These are phyloP conservation scores for Candolleomyces aberdarensis DNA, from an alignment of 768 basidiomycete species.

Conservation along the genomic window DNA sequence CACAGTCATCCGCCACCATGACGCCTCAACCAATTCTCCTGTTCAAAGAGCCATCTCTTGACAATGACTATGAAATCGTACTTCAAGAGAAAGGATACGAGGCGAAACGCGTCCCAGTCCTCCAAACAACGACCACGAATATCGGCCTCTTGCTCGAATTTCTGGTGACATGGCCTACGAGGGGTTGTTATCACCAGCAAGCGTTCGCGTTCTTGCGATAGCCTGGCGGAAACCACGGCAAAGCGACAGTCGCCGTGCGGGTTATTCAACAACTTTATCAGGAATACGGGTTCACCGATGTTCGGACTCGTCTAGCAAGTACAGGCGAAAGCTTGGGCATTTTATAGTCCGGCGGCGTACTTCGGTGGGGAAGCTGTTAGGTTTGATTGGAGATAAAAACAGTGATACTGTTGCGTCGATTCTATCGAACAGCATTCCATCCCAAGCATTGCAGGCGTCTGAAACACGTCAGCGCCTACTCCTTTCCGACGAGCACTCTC, in stretches of 20 bases:
- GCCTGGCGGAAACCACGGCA: constrained; percentile 51
- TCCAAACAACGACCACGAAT: constrained; percentile 63
- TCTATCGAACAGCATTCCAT: constrained; percentile 40
- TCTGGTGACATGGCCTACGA: constrained; percentile 31
- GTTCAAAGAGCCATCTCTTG: constrained; percentile 38
- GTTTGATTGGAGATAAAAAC: constrained; percentile 88
- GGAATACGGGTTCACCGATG: constrained; percentile 4
- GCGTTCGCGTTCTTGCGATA: constrained; percentile 57
- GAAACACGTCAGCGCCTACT: constrained; percentile 51
- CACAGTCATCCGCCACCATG: neutral
- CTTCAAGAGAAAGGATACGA: constrained; percentile 48
- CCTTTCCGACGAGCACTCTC: neutral
- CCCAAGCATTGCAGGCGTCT: constrained; percentile 65
- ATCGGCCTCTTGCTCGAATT: constrained; percentile 39
- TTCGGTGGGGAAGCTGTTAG: constrained; percentile 44
- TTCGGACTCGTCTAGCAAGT: constrained; percentile 63
- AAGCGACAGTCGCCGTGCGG: constrained; percentile 51
- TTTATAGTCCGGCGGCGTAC: constrained; percentile 49
- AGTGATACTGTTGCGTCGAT: constrained; percentile 59
- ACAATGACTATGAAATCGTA: constrained; percentile 58
- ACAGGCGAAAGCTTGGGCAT: constrained; percentile 60
- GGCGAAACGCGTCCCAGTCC: constrained; percentile 62
- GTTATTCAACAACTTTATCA: constrained; percentile 22
- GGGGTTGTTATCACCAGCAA: constrained; percentile 82
- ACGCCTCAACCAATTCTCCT: constrained; percentile 29